Conservation (phyloP, 2,329 filamentous ascomycete genomes). For the Aspergillus fijiensis region DNA sequence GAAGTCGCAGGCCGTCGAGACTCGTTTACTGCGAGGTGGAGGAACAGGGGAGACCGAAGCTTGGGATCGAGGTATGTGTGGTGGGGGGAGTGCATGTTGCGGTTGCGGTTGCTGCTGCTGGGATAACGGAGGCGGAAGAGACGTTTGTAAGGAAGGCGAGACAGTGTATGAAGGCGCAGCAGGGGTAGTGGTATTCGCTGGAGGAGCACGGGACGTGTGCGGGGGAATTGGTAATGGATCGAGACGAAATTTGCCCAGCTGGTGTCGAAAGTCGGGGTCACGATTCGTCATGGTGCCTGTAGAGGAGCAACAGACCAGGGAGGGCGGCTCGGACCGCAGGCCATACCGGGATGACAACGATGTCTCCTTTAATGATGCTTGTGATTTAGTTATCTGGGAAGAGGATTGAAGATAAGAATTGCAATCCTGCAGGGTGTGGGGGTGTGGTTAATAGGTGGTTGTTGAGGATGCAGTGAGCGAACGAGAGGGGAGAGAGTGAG, state of each 20-base stretch:
- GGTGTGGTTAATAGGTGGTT: no score
- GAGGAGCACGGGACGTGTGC: neutral
- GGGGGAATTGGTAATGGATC: conserved; percentile 14
- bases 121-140: neutral
- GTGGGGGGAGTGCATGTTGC: neutral
- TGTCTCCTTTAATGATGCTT: neutral
- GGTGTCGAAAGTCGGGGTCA: conserved; percentile 24
- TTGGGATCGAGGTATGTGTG: neutral
- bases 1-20: conserved; percentile 43
- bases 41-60: conserved; percentile 10
- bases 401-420: no score
- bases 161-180: neutral
- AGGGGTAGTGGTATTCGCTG: neutral
- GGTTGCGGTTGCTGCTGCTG: conserved; percentile 1
- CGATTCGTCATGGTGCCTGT: conserved; percentile 22
- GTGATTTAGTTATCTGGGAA: neutral
- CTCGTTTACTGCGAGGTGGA: conserved; percentile 33
- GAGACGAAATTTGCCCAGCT: conserved; percentile 25
- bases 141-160: neutral
- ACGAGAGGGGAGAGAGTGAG: neutral
- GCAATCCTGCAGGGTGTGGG: no score
- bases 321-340: conserved; percentile 32
- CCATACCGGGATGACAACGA: conserved; percentile 23
- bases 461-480: neutral
- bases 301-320: conserved; percentile 15